Percentiles rank a stretch among this genome's conserved stretches.
Conservation (phyloP, 495 filamentous ascomycete species). For the Daldinia decipiens region DNA sequence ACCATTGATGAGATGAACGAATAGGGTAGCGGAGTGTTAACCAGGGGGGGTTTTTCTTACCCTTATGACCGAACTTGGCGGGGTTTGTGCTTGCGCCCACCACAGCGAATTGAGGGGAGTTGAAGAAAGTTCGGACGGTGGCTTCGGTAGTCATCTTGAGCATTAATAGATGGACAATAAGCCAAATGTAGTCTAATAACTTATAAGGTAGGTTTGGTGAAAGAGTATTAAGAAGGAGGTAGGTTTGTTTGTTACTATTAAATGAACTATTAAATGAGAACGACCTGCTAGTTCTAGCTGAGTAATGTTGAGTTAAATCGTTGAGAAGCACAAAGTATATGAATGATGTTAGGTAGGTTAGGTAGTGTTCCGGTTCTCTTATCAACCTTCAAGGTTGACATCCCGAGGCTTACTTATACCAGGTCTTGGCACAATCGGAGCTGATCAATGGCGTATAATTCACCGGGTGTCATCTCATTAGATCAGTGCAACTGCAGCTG, state of each 20-base stretch:
- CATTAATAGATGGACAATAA: background rate
- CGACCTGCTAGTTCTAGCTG: constrained; percentile 13
- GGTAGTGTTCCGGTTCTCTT: background rate
- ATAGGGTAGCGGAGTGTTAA: background rate
- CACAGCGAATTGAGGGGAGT: constrained; percentile 83
- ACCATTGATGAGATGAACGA: constrained; percentile 4
- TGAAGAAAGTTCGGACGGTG: constrained; percentile 82
- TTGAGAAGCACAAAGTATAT: constrained; percentile 21
- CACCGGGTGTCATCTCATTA: background rate
- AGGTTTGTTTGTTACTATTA: constrained; percentile 22
- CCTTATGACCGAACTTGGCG: constrained; percentile 90
- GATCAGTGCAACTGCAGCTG: background rate
- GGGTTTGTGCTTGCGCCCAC: constrained; percentile 88
- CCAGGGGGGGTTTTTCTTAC: constrained; percentile 56
- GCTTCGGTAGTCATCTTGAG: constrained; percentile 62
- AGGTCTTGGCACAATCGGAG: constrained; percentile 24
- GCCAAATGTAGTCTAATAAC: background rate
- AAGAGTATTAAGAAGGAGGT: constrained; percentile 13
- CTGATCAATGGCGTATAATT: constrained; percentile 31
- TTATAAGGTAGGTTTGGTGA: constrained; percentile 6
- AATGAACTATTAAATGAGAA: constrained; percentile 37
- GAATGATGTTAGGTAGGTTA: no score
- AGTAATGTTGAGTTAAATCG: constrained; percentile 37
- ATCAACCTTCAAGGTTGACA: constrained; percentile 15
- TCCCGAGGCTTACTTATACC: constrained; percentile 19